Base-by-base conservation (phyloP, 371 early-diverging fungal species). In the Lichtheimia ornata region DNA sequence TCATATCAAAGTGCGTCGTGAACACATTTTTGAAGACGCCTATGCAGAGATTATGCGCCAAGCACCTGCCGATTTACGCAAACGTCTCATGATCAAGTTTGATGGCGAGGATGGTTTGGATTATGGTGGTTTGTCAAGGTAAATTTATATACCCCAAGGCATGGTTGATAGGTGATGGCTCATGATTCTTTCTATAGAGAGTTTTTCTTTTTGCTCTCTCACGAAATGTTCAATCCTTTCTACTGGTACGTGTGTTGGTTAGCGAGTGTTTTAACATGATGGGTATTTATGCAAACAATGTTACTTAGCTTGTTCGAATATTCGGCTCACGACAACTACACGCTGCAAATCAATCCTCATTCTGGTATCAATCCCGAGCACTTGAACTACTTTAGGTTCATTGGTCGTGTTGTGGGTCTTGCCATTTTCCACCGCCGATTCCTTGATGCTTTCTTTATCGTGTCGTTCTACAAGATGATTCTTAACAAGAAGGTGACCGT, bases 211-310 rank as follows among this genome's bases (percentile, higher is more conserved):
- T 77, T 97, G 63, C 82, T 99, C 27, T 94, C 96, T 20, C 95
- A 96, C 76, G 97, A 98, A 71, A 97, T 98, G 95, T 97, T 98
- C 79, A 97, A 99, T 71, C 99, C 99, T 12, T 88, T 93, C 79
- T 97, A 95, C 80, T 92, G 95, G 72, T 71, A 57, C 55, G 66
- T 56, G 20, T 45, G 22, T 4, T 13, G n/a, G 6, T 2, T 17
- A 17, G 14, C 18, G 11, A 22, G n/a, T 47, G 17, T 47, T 6
- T 13, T 47, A 22, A 24, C 1, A 49, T 6, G 0, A 12, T 14
- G 56, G 53, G 6, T 52, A 6, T 11, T 24, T 5, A 52, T 27
- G 20, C 20, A 40, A 24, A 44, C 41, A 13, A 30, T n/a, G 1
- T 35, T 13, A 6, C 44, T 6, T 58, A 71, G 79, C 62, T 84